Percentiles rank a stretch among this genome's conserved stretches.
These are phyloP conservation scores for Blastobotrys capitulatus DNA, from an alignment of 1,139 yeast genomes.

Conservation along the genomic window DNA sequence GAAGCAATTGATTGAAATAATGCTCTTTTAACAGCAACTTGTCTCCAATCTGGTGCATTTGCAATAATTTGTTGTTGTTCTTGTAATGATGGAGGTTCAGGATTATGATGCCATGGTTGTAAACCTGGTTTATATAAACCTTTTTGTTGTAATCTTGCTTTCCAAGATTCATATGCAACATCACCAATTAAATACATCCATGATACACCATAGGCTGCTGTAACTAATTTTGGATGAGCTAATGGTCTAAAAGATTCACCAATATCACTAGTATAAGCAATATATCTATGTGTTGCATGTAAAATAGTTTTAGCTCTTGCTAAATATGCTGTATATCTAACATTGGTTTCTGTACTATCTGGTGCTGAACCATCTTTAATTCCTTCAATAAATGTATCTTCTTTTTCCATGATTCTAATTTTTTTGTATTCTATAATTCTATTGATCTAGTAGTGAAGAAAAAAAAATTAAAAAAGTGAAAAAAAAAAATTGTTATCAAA, in stretches of 20 bases:
- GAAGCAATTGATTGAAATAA: slow-evolving; percentile 76
- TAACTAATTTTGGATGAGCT: slow-evolving; percentile 63
- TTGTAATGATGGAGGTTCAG: slow-evolving; percentile 31
- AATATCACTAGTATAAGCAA: slow-evolving; percentile 82
- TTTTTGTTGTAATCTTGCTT: slow-evolving; percentile 59
- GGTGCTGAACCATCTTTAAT: slow-evolving; percentile 15
- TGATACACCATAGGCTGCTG: slow-evolving; percentile 64
- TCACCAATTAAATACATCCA: slow-evolving; percentile 80
- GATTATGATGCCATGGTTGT: slow-evolving; percentile 60
- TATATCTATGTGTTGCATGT: slow-evolving; percentile 73
- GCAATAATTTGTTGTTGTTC: slow-evolving; percentile 34
- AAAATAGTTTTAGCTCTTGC: slow-evolving; percentile 50
- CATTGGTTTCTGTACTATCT: slow-evolving; percentile 46
- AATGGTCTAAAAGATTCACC: slow-evolving; percentile 90
- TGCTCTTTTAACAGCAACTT: slow-evolving; percentile 63
- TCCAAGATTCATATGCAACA: slow-evolving; percentile 72
- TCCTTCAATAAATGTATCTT: slow-evolving; percentile 3
- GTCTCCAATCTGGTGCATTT: slow-evolving; percentile 53
- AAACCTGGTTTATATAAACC: slow-evolving; percentile 60
- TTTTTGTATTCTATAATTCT: no score
- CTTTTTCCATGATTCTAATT: not conserved
- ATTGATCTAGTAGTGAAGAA: not conserved
- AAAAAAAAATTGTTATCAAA: not conserved
- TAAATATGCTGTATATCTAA: slow-evolving; percentile 81
- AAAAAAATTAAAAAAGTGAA: not conserved